Percentiles rank a stretch among this genome's conserved stretches.
Conservation (phyloP, 768 basidiomycete species). For the Hydnomerulius pinastri region DNA sequence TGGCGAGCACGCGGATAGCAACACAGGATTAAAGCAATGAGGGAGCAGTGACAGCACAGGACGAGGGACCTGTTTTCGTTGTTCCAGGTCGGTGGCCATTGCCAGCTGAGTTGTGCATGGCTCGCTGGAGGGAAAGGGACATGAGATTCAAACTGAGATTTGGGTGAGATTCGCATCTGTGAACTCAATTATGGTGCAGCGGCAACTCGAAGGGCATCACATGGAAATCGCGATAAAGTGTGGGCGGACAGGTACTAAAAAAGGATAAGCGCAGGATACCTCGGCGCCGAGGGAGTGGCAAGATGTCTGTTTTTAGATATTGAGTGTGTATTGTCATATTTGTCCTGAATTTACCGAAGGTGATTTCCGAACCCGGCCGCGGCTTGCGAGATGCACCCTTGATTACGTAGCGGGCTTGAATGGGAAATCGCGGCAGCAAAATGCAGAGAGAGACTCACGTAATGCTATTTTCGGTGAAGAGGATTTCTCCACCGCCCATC, state of each 20-base stretch:
- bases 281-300: slow-evolving; percentile 45
- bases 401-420: slow-evolving; percentile 34
- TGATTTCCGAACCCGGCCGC: slow-evolving; percentile 43
- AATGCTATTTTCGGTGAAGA: slow-evolving; percentile 37
- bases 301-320: slow-evolving; percentile 21
- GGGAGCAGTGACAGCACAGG: slow-evolving; percentile 22
- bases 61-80: slow-evolving; percentile 13
- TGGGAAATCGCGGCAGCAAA: slow-evolving; percentile 33
- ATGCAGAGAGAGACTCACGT: slow-evolving; percentile 34
- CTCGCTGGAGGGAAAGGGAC: slow-evolving; percentile 22
- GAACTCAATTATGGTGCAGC: slow-evolving; percentile 28
- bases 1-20: slow-evolving; percentile 7
- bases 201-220: slow-evolving; percentile 35
- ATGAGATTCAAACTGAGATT: slow-evolving; percentile 33
- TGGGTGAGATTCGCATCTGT: slow-evolving; percentile 28
- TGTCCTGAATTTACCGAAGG: slow-evolving; percentile 35
- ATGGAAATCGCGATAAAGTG: slow-evolving; percentile 34
- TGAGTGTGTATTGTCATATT: slow-evolving; percentile 23
- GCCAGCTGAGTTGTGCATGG: background rate
- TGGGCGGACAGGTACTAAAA: slow-evolving; percentile 33
- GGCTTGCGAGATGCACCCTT: slow-evolving; percentile 34
- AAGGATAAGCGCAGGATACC: slow-evolving; percentile 31
- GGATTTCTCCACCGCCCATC: slow-evolving; percentile 41
- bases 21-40: slow-evolving; percentile 26
- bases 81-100: too few species aligned